These are phyloP conservation scores for Dictyostelium capitatum DNA, from an alignment of 78 protist species.

Conservation along the genomic window DNA sequence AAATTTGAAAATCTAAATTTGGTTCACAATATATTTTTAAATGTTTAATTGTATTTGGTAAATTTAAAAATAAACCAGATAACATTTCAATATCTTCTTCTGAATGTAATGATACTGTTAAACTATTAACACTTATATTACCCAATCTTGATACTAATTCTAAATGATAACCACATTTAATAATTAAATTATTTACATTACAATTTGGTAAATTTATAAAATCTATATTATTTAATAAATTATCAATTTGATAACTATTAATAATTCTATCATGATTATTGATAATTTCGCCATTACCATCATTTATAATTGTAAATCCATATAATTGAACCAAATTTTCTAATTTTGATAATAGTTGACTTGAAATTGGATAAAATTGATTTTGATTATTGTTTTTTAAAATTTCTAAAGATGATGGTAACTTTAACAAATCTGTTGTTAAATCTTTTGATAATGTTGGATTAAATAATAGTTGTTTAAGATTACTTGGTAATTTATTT, in stretches of 20 bases:
- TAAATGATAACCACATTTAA: neutral
- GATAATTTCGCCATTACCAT: neutral
- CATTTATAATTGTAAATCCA: neutral
- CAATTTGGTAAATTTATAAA: neutral
- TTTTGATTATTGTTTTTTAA: conserved; percentile 9
- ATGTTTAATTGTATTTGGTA: neutral
- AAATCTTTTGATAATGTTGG: neutral
- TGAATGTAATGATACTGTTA: no score
- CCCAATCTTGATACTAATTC: neutral
- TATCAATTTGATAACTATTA: neutral
- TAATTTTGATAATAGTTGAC: neutral
- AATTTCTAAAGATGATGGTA: neutral
- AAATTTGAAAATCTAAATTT: neutral
- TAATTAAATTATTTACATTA: neutral
- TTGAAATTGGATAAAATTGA: conserved; percentile 16
- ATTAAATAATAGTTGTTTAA: neutral
- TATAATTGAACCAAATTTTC: neutral
- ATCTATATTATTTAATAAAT: neutral
- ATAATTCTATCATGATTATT: neutral
- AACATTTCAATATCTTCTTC: no score
- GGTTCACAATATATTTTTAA: neutral
- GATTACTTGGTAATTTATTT: neutral
- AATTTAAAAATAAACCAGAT: neutral
- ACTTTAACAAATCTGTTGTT: neutral
- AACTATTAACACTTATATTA: no score